Evolutionary conservation across 305 asterid species (phyloP).

Genomic region (Solanum hybrid): DNA sequence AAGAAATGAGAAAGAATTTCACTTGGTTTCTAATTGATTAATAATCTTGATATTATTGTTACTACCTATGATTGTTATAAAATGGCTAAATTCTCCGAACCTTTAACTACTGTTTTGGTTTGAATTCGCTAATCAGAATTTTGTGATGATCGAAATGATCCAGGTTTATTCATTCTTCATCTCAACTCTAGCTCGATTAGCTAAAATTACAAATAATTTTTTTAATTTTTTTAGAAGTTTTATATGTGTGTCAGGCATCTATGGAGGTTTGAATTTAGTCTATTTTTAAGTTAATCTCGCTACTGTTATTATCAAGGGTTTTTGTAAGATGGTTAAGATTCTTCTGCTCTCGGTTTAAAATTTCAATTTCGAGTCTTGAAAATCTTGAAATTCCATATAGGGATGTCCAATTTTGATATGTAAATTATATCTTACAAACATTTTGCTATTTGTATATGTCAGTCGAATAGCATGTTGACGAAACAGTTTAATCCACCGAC

Average conservation of each 20-base stretch:
- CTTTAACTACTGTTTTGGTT: not conserved
- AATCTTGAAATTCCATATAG: not conserved
- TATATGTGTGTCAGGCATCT: not conserved
- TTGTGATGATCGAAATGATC: not conserved
- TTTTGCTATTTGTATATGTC: not conserved
- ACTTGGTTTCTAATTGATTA: not conserved
- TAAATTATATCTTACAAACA: not conserved
- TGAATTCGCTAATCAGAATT: not conserved
- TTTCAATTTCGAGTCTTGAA: not conserved
- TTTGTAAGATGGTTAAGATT: not conserved
- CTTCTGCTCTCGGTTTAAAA: not conserved
- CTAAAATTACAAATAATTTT: not conserved
- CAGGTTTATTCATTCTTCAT: not conserved
- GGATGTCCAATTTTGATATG: not conserved
- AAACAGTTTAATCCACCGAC: not conserved
- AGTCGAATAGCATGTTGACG: not conserved
- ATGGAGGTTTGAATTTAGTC: not conserved
- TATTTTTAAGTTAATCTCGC: no score
- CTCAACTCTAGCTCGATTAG: not conserved
- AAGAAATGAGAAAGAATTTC: not conserved
- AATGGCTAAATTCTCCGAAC: not conserved
- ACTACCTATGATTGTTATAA: not conserved
- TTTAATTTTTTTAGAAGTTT: not conserved
- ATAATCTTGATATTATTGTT: not conserved
- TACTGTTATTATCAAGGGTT: not conserved